These are phyloP conservation scores for Cladosporium sp. DNA, from an alignment of 2,329 filamentous ascomycete genomes.

Conservation along the genomic window DNA sequence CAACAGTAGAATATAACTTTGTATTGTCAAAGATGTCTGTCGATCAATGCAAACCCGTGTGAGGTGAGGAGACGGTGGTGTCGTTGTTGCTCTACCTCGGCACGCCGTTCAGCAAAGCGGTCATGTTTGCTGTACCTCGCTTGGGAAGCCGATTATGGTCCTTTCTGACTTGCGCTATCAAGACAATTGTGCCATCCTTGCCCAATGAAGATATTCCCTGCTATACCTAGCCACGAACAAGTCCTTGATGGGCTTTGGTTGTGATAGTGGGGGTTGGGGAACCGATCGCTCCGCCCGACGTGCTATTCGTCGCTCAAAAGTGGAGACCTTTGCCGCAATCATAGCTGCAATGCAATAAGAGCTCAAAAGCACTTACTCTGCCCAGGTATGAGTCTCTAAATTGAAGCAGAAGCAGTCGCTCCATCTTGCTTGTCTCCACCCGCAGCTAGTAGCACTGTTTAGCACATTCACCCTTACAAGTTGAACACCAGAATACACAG, in stretches of 20 bases:
- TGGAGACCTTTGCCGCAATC: background rate
- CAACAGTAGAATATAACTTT: background rate
- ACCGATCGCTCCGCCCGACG: background rate
- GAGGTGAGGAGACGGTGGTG: conserved; percentile 1
- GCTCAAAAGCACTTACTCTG: too few relatives aligned
- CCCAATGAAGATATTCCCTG: background rate
- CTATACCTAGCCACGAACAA: background rate
- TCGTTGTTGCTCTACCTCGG: conserved; percentile 2
- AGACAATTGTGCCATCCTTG: background rate
- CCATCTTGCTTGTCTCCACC: background rate
- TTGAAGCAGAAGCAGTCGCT: background rate
- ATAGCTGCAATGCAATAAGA: background rate
- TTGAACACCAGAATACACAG: background rate
- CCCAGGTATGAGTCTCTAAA: background rate
- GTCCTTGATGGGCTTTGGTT: background rate
- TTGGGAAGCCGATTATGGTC: background rate
- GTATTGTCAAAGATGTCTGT: background rate
- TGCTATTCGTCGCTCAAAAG: background rate
- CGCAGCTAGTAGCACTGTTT: background rate
- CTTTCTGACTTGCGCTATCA: background rate
- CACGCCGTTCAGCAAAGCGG: background rate
- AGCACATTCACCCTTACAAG: background rate
- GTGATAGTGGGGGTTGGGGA: background rate
- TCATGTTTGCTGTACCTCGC: background rate
- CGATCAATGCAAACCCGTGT: background rate